These are phyloP conservation scores for Pisolithus tinctorius DNA, from an alignment of 768 basidiomycete genomes.

Conservation along the genomic window DNA sequence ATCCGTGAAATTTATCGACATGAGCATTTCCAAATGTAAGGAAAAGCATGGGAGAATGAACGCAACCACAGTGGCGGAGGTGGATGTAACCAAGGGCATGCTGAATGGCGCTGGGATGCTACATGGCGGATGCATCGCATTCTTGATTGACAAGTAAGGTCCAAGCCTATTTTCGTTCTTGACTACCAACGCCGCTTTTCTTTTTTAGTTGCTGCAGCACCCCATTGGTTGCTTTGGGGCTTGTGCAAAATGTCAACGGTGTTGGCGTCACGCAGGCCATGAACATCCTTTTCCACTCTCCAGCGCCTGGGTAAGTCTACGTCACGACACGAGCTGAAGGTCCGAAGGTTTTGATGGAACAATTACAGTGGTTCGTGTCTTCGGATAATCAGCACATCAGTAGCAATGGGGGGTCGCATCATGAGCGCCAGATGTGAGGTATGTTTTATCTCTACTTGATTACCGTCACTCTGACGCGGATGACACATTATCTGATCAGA, in stretches of 20 bases:
- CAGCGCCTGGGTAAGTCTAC: constrained; percentile 49
- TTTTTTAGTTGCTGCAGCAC: constrained; percentile 53
- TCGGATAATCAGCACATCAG: constrained; percentile 54
- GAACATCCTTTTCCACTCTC: constrained; percentile 65
- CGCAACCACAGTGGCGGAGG: constrained; percentile 56
- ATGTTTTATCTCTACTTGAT: constrained; percentile 11
- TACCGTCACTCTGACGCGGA: neutral
- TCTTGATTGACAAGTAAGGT: constrained; percentile 65
- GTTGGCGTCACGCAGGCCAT: constrained; percentile 71
- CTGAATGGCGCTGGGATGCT: constrained; percentile 71
- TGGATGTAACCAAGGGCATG: constrained; percentile 65
- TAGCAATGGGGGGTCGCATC: constrained; percentile 60
- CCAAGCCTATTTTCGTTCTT: neutral
- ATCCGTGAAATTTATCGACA: constrained; percentile 53
- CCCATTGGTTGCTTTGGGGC: constrained; percentile 60
- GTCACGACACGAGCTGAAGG: constrained; percentile 2
- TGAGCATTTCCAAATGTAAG: constrained; percentile 41
- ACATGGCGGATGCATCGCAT: constrained; percentile 70
- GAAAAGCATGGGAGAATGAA: constrained; percentile 49
- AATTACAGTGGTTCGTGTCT: constrained; percentile 49
- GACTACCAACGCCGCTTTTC: neutral
- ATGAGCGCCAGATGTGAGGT: constrained; percentile 74
- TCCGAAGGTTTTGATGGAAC: neutral
- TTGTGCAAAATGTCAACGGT: constrained; percentile 54
- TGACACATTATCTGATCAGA: constrained; percentile 26